Percentiles rank a stretch among this genome's conserved stretches.
phyloP scores from a whole-genome alignment of 2,329 filamentous ascomycete species.

The Penicillium digitatum region DNA sequence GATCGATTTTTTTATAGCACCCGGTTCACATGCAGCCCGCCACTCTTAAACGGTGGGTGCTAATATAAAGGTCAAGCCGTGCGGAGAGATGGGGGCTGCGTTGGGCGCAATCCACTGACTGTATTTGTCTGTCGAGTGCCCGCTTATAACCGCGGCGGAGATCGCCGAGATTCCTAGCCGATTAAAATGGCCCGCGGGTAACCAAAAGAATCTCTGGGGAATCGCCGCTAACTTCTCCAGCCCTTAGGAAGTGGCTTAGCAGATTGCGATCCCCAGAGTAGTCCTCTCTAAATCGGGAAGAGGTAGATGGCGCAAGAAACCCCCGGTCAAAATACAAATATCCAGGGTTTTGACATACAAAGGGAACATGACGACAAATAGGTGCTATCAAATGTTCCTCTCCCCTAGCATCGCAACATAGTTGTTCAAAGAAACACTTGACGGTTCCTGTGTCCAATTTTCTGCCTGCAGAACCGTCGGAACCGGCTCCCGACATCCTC shows the following conservation, averaged over 20 bases:
- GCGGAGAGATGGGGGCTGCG: not conserved
- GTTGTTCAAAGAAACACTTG: not conserved
- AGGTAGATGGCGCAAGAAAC: not conserved
- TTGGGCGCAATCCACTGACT: not conserved
- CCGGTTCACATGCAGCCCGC: not conserved
- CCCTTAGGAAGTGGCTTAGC: not conserved
- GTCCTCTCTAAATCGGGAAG: not conserved
- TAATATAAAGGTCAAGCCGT: not conserved
- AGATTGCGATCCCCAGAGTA: not conserved
- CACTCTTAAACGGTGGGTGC: not conserved
- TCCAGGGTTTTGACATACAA: not conserved
- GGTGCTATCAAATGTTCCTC: not conserved
- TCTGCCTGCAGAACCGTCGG: not conserved
- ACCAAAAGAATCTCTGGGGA: not conserved
- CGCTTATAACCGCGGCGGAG: slow-evolving; percentile 5
- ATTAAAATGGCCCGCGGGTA: slow-evolving; percentile 1
- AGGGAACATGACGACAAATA: not conserved
- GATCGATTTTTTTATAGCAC: not conserved
- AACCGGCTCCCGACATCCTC: not conserved
- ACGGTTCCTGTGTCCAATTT: not conserved
- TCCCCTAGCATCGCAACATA: not conserved
- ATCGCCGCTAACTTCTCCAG: not conserved
- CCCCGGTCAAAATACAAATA: not conserved
- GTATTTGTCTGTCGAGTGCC: not conserved
- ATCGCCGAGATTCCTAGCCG: slow-evolving; percentile 1